These are phyloP conservation scores for Lindgomyces ingoldianus DNA, from an alignment of 495 filamentous ascomycete genomes.

Conservation along the genomic window DNA sequence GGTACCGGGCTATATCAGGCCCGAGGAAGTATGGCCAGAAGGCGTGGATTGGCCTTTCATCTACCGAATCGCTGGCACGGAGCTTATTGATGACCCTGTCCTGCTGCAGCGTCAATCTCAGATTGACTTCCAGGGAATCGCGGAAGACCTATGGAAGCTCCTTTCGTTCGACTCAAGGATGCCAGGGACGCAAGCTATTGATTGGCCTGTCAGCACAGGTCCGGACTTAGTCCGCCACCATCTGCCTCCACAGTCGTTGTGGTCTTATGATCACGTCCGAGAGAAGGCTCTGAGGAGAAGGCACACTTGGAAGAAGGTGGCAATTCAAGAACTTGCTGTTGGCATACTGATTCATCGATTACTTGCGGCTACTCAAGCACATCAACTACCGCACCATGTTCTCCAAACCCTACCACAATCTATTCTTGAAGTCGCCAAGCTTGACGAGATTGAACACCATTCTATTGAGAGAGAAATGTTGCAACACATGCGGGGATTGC, in stretches of 20 bases:
- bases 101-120: background rate
- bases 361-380: background rate
- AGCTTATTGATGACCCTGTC: background rate
- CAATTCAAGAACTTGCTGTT: constrained; percentile 33
- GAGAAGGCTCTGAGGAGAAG: constrained; percentile 18
- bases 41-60: constrained; percentile 14
- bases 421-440: background rate
- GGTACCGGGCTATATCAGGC: background rate
- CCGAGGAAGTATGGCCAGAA: background rate
- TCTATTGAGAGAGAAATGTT: background rate
- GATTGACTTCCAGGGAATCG: background rate
- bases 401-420: background rate
- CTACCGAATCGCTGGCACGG: constrained; percentile 9
- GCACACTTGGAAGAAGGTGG: constrained; percentile 41
- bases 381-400: background rate
- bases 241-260: constrained; percentile 43
- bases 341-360: constrained; percentile 33
- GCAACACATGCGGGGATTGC: background rate
- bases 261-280: constrained; percentile 31
- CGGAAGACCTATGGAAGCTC: constrained; percentile 19
- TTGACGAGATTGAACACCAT: background rate
- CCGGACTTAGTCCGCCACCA: constrained; percentile 21
- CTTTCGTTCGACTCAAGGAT: constrained; percentile 21
- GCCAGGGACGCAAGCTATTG: constrained; percentile 7
- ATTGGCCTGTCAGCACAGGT: constrained; percentile 42